Evolutionary conservation across 306 rosid species (phyloP), one percentile per base, ranked within the genome.

Genomic region (Crataegus laevigata): DNA sequence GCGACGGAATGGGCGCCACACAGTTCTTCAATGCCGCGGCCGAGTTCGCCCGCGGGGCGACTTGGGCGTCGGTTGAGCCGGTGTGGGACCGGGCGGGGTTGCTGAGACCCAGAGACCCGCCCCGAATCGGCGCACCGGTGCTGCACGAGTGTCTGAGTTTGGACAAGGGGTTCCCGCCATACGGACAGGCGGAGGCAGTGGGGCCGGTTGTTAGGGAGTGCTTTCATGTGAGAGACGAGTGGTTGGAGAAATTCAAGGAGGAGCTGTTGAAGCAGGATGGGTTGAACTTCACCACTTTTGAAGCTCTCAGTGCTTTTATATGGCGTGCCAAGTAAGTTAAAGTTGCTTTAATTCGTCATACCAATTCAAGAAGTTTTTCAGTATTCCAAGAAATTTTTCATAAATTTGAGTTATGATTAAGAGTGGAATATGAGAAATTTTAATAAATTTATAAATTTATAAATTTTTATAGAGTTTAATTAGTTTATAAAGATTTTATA

Each of bases 251-350:
- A 57, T 82, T 90, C 45, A 94, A 88, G 68, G 45, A 34, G 6
- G 54, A 36, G 51, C 73, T 91, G 74, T 75, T 85, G 45, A 78
- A 90, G 8, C 85, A 77, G 34, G 87, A 82, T 45, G 94, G 93
- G 18, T 61, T 84, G 40, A 86, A 77, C 17, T 94, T 91, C 75
- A 94, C 97, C 58, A 85, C 94, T 29, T 91, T 94, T 75, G 98
- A 94, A 77, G 94, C 94, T 61, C 80, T 94, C 17, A 93, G 91
- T 17, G 97, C 98, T 17, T 94, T 81, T 82, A 83, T 94, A 71
- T 94, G 97, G 98, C 87, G 94, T 13, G 91, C 94, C 82, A 94
- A 94, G 97, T 91, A 50, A n/a, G 47, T 50, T 12, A 1, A 47
- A 11, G 18, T 34, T 34, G 38, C 38, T 34, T 34, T 6, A 34